Evolutionary conservation across 1,284 basidiomycete species (phyloP).

Genomic region (Earliella scabrosa): DNA sequence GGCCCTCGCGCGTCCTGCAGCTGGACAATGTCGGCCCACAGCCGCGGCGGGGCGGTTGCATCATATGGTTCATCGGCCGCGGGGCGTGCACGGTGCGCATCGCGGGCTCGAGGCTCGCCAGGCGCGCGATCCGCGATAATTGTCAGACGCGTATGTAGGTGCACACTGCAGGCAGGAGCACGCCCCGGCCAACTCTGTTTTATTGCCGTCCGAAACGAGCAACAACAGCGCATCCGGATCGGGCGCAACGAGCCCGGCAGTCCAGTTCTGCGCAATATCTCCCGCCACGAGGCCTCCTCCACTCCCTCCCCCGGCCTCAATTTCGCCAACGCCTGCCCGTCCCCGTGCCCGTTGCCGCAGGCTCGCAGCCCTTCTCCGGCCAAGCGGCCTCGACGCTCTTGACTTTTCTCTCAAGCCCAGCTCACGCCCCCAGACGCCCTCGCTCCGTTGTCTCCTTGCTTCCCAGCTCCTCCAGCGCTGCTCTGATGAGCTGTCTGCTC

Average conservation of each 20-base stretch:
- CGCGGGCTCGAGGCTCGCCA: not conserved
- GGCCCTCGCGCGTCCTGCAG: no score
- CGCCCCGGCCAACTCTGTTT: slow-evolving; percentile 20
- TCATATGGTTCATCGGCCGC: no score
- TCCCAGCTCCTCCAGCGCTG: not conserved
- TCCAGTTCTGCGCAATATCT: slow-evolving; percentile 24
- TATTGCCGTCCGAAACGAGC: slow-evolving; percentile 12
- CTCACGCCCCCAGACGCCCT: not conserved
- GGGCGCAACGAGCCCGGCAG: slow-evolving; percentile 14
- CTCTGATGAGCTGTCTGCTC: no score
- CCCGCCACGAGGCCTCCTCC: slow-evolving; percentile 12
- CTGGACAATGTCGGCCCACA: no score
- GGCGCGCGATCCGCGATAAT: not conserved
- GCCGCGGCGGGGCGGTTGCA: no score
- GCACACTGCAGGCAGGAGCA: no score
- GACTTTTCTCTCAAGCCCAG: no score
- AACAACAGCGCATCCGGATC: slow-evolving; percentile 23
- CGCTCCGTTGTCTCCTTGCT: not conserved
- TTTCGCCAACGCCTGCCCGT: not conserved
- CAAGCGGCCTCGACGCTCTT: not conserved
- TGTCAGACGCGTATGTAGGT: no score
- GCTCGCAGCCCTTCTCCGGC: no score
- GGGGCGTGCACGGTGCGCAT: not conserved
- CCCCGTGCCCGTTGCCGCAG: not conserved
- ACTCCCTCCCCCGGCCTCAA: not conserved